These are phyloP conservation scores for Cardamine occulta DNA, from an alignment of 345 rosid genomes.

Conservation along the genomic window DNA sequence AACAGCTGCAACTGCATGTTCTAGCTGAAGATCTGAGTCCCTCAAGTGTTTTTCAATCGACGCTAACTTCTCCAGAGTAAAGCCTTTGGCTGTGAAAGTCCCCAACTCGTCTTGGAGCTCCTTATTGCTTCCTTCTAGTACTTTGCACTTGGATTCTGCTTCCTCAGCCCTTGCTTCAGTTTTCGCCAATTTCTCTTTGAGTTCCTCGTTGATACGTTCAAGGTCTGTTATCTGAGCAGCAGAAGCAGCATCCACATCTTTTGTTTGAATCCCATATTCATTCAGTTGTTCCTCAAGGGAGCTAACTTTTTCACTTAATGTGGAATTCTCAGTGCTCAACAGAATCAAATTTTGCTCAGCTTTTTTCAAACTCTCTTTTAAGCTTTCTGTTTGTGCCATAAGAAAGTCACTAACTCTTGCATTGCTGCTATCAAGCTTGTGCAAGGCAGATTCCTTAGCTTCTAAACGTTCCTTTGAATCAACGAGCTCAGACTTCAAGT, in stretches of 20 bases:
- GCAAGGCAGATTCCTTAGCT: slow-evolving; percentile 56
- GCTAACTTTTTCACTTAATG: slow-evolving; percentile 54
- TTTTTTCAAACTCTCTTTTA: slow-evolving; percentile 61
- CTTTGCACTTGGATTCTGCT: slow-evolving; percentile 59
- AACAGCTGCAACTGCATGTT: slow-evolving; percentile 74
- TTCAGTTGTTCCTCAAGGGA: slow-evolving; percentile 57
- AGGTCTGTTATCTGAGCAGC: slow-evolving; percentile 40
- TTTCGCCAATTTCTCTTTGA: slow-evolving; percentile 51
- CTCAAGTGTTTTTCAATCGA: slow-evolving; percentile 65
- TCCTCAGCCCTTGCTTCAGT: slow-evolving; percentile 58
- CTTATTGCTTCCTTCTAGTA: slow-evolving; percentile 51
- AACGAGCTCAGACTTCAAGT: slow-evolving; percentile 59
- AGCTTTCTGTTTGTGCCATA: slow-evolving; percentile 53
- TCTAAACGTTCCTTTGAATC: slow-evolving; percentile 53
- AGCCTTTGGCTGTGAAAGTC: slow-evolving; percentile 52
- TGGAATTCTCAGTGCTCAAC: slow-evolving; percentile 58
- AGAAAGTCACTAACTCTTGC: slow-evolving; percentile 51
- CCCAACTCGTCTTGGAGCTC: slow-evolving; percentile 60
- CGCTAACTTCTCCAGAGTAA: slow-evolving; percentile 58
- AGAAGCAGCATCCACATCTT: slow-evolving; percentile 47
- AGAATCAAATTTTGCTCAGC: slow-evolving; percentile 58
- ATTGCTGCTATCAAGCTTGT: slow-evolving; percentile 57
- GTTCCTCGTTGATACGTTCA: slow-evolving; percentile 50
- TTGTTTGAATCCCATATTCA: slow-evolving; percentile 55
- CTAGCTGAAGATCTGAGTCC: slow-evolving; percentile 69